Conservation (phyloP, 768 basidiomycete species). For the Lactifluus subvellereus region DNA sequence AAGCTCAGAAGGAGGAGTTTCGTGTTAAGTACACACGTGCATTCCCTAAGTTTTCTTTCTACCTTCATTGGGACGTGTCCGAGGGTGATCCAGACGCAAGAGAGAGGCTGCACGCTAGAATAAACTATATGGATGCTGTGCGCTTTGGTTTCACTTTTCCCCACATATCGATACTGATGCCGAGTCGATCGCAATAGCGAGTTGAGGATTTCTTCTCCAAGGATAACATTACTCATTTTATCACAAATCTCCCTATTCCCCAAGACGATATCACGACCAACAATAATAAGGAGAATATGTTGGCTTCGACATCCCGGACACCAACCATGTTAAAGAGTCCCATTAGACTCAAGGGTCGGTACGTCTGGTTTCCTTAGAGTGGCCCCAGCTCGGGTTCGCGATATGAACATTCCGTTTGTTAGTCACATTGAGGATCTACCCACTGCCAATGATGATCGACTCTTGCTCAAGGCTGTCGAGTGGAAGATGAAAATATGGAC, state of each 20-base stretch:
- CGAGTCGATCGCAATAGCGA: slow-evolving; percentile 41
- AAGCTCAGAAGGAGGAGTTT: slow-evolving; percentile 24
- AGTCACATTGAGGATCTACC: slow-evolving; percentile 33
- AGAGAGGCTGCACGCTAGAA: slow-evolving; percentile 45
- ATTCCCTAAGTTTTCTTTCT: slow-evolving; percentile 69
- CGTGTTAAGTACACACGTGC: slow-evolving; percentile 36
- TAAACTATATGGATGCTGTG: slow-evolving; percentile 77
- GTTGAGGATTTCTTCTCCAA: slow-evolving; percentile 87
- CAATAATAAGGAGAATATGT: slow-evolving; percentile 61
- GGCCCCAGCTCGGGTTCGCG: background rate
- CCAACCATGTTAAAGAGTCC: slow-evolving; percentile 52
- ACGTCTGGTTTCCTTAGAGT: slow-evolving; percentile 24
- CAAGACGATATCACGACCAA: slow-evolving; percentile 31
- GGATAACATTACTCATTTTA: slow-evolving; percentile 73
- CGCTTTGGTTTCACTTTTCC: slow-evolving; percentile 20
- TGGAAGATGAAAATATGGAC: slow-evolving; percentile 88
- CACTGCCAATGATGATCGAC: slow-evolving; percentile 34
- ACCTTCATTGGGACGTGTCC: slow-evolving; percentile 68
- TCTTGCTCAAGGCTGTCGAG: slow-evolving; percentile 59
- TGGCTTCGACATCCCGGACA: slow-evolving; percentile 28
- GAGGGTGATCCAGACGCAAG: slow-evolving; percentile 40
- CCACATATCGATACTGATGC: slow-evolving; percentile 1
- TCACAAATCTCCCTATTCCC: slow-evolving; percentile 51
- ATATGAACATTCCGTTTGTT: background rate
- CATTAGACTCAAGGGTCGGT: slow-evolving; percentile 57